phyloP scores from a whole-genome alignment of 257 asterid species.

The Primulina huaijiensis region DNA sequence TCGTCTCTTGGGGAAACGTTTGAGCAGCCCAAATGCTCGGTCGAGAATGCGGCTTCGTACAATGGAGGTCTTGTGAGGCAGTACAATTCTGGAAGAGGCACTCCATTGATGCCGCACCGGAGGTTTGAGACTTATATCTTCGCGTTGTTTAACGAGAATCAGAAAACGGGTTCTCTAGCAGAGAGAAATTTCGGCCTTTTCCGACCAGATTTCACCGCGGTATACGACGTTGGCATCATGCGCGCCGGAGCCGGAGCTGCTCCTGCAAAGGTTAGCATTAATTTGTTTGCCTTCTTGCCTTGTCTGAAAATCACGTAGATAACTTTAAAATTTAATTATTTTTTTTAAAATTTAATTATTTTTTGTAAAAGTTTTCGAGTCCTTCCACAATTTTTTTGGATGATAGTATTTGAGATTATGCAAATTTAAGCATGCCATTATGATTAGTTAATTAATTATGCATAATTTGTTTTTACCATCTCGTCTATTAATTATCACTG shows the following conservation, averaged over 20 bases:
- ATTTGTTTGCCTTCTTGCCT: too few relatives aligned
- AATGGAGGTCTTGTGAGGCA: constrained; percentile 59
- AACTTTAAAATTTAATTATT: background rate
- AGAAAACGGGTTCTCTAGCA: constrained; percentile 53
- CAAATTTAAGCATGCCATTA: too few relatives aligned
- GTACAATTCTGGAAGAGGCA: constrained; percentile 49
- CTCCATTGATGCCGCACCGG: constrained; percentile 74
- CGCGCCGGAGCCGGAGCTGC: constrained; percentile 39
- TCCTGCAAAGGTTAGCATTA: constrained; percentile 26
- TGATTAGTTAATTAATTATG: too few relatives aligned
- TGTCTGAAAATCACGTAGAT: too few relatives aligned
- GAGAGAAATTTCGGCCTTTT: constrained; percentile 88
- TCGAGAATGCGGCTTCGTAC: constrained; percentile 68
- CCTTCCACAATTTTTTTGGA: too few relatives aligned
- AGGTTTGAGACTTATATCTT: constrained; percentile 67
- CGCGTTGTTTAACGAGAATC: constrained; percentile 70
- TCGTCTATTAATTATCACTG: background rate
- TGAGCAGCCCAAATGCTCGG: constrained; percentile 66
- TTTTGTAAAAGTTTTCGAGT: too few relatives aligned
- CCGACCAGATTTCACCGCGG: constrained; percentile 63
- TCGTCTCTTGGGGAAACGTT: constrained; percentile 55
- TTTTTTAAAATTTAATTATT: background rate
- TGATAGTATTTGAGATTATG: too few relatives aligned
- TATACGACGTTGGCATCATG: constrained; percentile 64
- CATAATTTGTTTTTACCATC: too few relatives aligned